Evolutionary conservation across 2,329 filamentous ascomycete species (phyloP).

Genomic region (Diaporthe batatas): DNA sequence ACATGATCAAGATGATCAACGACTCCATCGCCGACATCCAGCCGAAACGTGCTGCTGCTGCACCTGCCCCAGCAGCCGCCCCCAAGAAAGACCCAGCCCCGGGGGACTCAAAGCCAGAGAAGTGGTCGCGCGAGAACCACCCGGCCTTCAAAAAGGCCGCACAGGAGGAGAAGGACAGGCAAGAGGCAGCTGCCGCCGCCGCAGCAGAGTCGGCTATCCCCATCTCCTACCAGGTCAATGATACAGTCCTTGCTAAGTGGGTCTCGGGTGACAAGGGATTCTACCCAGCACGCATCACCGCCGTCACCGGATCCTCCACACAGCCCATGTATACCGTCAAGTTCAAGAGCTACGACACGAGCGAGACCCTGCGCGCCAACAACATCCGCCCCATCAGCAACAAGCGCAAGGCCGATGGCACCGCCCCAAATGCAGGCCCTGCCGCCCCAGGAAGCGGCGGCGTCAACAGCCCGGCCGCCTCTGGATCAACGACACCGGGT

Average conservation of each 20-base stretch:
- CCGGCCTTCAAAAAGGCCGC: conserved; percentile 77
- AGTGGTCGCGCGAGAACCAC: conserved; percentile 86
- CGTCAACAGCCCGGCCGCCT: conserved; percentile 34
- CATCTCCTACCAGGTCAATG: conserved; percentile 84
- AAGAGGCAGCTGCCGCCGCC: conserved; percentile 40
- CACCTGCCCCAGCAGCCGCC: conserved; percentile 60
- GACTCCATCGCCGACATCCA: conserved; percentile 85
- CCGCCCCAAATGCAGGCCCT: conserved; percentile 56
- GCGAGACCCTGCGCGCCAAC: conserved; percentile 83
- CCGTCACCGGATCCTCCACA: conserved; percentile 91
- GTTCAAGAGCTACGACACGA: conserved; percentile 91
- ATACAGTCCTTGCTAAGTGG: conserved; percentile 92
- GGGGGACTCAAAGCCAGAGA: conserved; percentile 69
- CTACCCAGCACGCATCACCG: conserved; percentile 93
- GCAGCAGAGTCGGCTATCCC: conserved; percentile 47
- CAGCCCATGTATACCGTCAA: conserved; percentile 94
- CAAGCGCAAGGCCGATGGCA: conserved; percentile 89
- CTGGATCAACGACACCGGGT: conserved; percentile 35
- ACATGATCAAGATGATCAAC: conserved; percentile 83
- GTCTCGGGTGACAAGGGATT: conserved; percentile 88
- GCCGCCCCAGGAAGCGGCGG: conserved; percentile 49
- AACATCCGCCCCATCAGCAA: conserved; percentile 85
- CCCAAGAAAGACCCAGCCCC: conserved; percentile 56
- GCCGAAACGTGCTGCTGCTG: conserved; percentile 57
- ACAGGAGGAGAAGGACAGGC: conserved; percentile 65